Percentiles rank a stretch among this genome's conserved stretches.
phyloP scores from a whole-genome alignment of 2,329 filamentous ascomycete genomes.

The Sporothrix humicola region DNA sequence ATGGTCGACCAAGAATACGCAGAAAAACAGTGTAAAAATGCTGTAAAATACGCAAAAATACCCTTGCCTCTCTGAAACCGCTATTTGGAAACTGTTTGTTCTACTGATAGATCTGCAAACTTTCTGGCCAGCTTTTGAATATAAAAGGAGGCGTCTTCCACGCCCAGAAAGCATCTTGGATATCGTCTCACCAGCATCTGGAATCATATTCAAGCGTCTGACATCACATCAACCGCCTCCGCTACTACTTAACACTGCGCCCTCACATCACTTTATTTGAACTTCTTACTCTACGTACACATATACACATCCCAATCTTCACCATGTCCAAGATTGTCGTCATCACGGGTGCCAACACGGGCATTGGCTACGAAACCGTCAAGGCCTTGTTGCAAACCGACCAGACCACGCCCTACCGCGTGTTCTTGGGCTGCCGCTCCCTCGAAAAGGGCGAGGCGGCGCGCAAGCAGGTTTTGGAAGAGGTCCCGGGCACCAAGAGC shows the following conservation, averaged over 20 bases:
- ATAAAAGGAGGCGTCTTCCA: not conserved
- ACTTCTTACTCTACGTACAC: not conserved
- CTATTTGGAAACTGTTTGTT: not conserved
- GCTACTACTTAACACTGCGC: not conserved
- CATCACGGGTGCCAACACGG: slow-evolving; percentile 40
- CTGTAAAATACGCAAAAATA: not conserved
- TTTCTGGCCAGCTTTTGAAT: not conserved
- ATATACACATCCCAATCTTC: not conserved
- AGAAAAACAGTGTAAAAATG: not conserved
- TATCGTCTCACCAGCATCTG: not conserved
- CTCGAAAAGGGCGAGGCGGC: slow-evolving; percentile 40
- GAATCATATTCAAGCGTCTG: not conserved
- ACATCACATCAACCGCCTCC: not conserved
- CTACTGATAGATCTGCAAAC: not conserved
- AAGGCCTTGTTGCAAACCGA: slow-evolving; percentile 38
- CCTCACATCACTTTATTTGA: not conserved
- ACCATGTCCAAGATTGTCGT: slow-evolving; percentile 33
- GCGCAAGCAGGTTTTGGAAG: slow-evolving; percentile 32
- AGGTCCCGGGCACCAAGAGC: slow-evolving; percentile 32
- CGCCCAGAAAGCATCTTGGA: not conserved
- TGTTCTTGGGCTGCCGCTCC: slow-evolving; percentile 42
- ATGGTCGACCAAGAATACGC: not conserved
- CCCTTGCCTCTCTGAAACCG: not conserved
- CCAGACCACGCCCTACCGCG: slow-evolving; percentile 36
- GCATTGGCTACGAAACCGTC: slow-evolving; percentile 42